Evolutionary conservation across 257 asterid genomes (phyloP), one percentile per base, ranked within the genome.

Genomic region (Verbascum thapsus): DNA sequence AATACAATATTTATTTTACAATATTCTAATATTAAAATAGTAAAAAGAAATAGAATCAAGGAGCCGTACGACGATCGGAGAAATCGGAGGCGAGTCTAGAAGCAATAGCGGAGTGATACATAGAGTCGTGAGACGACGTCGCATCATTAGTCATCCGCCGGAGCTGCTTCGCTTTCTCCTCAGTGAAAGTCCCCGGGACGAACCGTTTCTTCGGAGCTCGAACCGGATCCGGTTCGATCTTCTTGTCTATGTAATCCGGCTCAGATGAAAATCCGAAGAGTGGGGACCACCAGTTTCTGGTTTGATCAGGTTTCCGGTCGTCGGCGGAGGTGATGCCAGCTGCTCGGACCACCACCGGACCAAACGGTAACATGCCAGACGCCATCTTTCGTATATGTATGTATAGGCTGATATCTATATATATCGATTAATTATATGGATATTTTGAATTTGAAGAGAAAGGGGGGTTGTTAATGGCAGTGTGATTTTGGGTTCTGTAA

Each of bases 61-160:
- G 32, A 38, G 49, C 30, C 10, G 22, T n/a, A n/a, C n/a, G n/a
- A 10, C 53, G 44, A 7, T 18, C 67, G 6, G 70, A 42, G 37
- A 75, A 61, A 38, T 81, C 81, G 16, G 84, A 75, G 0, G 87
- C 87, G 8, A 81, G 84, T 13, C 87, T 63, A 9, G 84, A 75
- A 1, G 87, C 84, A 4, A 81, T 72, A 18, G 84, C 82, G 2
- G 87, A 81, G 57, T 81, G 87, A 53, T 78, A 81, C 87, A 81
- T 81, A 6, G 61, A 32, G 30, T 75, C 86, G 37, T 74, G 84
- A 22, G 70, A 78, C 34, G 57, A 63, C 12, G 78, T 42, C 37
- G 61, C 37, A 64, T 72, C 68, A 22, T 18, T 52, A n/a, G 81
- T 78, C 78, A 62, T 72, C 64, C 40, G 63, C 26, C 84, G 68